phyloP scores from a whole-genome alignment of 2,329 filamentous ascomycete species.

The Penicillium expansum region DNA sequence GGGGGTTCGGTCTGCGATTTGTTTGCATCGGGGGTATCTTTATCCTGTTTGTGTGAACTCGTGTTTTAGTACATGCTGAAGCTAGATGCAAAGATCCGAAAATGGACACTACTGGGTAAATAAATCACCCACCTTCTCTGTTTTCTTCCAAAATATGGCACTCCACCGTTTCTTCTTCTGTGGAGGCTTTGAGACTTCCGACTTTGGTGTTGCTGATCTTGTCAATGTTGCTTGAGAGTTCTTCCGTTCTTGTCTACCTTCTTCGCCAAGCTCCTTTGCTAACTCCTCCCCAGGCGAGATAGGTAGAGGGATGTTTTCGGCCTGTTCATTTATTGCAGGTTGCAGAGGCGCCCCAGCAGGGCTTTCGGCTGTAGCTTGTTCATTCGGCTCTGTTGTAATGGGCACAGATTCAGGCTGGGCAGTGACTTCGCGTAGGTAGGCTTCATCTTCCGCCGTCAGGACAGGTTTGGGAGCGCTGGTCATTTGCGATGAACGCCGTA shows the following conservation, averaged over 20 bases:
- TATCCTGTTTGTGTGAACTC: constrained; percentile 3
- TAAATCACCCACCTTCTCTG: constrained; percentile 28
- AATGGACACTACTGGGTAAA: neutral
- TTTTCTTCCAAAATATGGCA: constrained; percentile 41
- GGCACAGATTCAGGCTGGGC: constrained; percentile 38
- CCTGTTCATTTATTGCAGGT: constrained; percentile 40
- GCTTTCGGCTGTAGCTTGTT: neutral
- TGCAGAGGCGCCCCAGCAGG: neutral
- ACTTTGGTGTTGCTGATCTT: constrained; percentile 17
- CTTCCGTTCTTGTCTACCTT: constrained; percentile 37
- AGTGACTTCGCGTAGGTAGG: constrained; percentile 54
- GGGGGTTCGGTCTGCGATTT: constrained; percentile 6
- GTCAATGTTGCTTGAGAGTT: constrained; percentile 16
- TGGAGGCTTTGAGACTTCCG: constrained; percentile 15
- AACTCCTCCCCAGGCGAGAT: constrained; percentile 48
- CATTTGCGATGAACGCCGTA: constrained; percentile 34
- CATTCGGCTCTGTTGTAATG: constrained; percentile 1
- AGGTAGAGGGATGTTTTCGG: constrained; percentile 51
- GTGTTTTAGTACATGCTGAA: neutral
- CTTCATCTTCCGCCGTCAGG: constrained; percentile 60
- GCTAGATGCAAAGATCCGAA: neutral
- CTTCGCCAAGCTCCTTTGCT: constrained; percentile 31
- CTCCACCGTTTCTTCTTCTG: constrained; percentile 40
- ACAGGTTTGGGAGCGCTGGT: constrained; percentile 43
- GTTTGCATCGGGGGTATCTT: neutral